A percentile compares a stretch with the other conserved stretches of the same genome.
These are phyloP conservation scores for Colletotrichum echinochloae DNA, from an alignment of 2,329 filamentous ascomycete species.

Conservation along the genomic window DNA sequence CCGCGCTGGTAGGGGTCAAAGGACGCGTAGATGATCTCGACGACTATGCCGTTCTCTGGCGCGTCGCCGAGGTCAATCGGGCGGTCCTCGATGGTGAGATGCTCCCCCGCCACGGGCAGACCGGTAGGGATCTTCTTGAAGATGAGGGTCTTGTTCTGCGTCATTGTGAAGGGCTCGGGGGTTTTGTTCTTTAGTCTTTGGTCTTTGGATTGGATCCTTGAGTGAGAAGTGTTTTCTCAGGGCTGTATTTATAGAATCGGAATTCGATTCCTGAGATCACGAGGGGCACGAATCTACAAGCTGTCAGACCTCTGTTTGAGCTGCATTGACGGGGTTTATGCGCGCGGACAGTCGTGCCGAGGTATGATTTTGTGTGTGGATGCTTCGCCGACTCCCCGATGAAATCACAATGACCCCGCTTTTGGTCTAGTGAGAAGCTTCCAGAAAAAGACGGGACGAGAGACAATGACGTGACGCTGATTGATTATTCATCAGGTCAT, in stretches of 20 bases:
- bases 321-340: neutral
- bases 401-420: conserved; percentile 1
- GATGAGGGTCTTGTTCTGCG: conserved; percentile 77
- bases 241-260: neutral
- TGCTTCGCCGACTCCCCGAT: neutral
- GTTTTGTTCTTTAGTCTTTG: too few species aligned
- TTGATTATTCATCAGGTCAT: conserved; percentile 1
- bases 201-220: too few species aligned
- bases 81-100: conserved; percentile 76
- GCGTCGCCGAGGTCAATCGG: conserved; percentile 74
- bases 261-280: neutral
- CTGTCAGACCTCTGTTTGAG: neutral
- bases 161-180: conserved; percentile 52
- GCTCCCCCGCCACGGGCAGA: conserved; percentile 75
- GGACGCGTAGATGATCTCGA: conserved; percentile 79
- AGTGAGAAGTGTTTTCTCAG: too few species aligned
- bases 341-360: conserved; percentile 5
- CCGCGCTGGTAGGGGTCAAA: conserved; percentile 89
- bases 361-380: neutral
- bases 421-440: too few species aligned
- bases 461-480: neutral
- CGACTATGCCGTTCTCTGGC: conserved; percentile 73
- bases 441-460: neutral
- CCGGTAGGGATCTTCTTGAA: conserved; percentile 77
- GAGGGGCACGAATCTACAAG: neutral